Base-by-base conservation (phyloP, 495 filamentous ascomycete genomes). In the Evernia prunastri region DNA sequence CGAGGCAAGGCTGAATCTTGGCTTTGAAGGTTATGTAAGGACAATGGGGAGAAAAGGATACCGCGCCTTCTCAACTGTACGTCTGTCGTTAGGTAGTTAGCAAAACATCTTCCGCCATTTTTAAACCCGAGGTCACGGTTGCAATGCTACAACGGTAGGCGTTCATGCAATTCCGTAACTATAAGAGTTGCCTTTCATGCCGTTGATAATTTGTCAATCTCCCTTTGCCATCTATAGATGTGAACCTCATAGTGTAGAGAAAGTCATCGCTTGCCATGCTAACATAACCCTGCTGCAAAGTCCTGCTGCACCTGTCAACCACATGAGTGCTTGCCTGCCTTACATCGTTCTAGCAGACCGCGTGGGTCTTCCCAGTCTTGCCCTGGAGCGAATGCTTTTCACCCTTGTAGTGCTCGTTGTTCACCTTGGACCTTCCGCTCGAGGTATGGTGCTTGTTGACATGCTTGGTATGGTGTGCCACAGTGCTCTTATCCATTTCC, bases 361-460 rank as follows among this genome's bases (percentile, higher is more conserved):
- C 86, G 73, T 95, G 91, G 17, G 91, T 90, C 84, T 96, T 96
- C 54, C 90, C 90, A 61, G 82, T 82, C 83, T 91, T 91, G 6
- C 90, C 91, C 80, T 96, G 90, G 74, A 96, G 74, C 40, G 85
- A 89, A 74, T 96, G 91, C 71, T 83, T 86, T 78, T 96, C 90
- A 66, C 83, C 81, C 72, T 85, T 77, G 73, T 87, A 93, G 53
- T 84, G 76, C n/a, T 79, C 74, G 69, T 90, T 89, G 53, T 79
- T 85, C 33, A 85, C 81, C 63, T 74, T 82, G 1, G 82, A 71
- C 76, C 83, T 82, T 51, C 79, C 78, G 59, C 82, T 81, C 58
- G 81, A 76, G 35, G 80, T 77, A 53, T 77, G 70, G 68, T 89
- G 81, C 58, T 78, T 76, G 47, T 78, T 78, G 69, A 89, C 82